Evolutionary conservation across 2,329 filamentous ascomycete genomes (phyloP).

Genomic region (Dactylonectria estremocensis): DNA sequence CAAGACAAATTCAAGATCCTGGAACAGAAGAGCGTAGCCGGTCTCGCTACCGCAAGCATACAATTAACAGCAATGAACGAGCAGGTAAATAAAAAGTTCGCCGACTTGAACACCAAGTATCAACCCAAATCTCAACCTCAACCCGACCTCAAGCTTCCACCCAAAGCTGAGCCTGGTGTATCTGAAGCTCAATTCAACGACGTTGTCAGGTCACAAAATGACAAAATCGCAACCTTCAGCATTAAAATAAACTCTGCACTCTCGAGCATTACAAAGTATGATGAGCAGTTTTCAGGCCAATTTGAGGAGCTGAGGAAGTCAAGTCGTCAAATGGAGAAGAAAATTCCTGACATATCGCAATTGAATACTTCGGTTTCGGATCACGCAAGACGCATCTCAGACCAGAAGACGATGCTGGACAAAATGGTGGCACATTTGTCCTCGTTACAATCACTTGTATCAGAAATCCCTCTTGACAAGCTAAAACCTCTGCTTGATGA

Average conservation of each 20-base stretch:
- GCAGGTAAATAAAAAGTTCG: conserved; percentile 18
- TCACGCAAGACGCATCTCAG: conserved; percentile 17
- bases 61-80: conserved; percentile 18
- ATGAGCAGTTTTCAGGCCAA: background rate
- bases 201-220: background rate
- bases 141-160: background rate
- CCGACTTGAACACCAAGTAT: conserved; percentile 2
- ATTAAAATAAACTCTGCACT: background rate
- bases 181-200: background rate
- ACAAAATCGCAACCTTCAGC: background rate
- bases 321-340: too few species aligned
- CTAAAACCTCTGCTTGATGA: conserved; percentile 15
- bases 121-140: background rate
- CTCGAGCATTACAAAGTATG: background rate
- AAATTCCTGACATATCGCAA: background rate
- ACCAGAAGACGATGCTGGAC: conserved; percentile 27
- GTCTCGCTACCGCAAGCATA: conserved; percentile 5
- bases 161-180: background rate
- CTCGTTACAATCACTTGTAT: conserved; percentile 13
- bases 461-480: conserved; percentile 12
- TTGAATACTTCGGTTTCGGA: background rate
- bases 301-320: background rate
- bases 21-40: conserved; percentile 45
- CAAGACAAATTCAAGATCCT: conserved; percentile 43
- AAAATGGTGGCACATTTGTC: conserved; percentile 17